A percentile compares a stretch with the other conserved stretches of the same genome.
Conservation (phyloP, 1,284 basidiomycete species). For the Cryptococcus sp. region DNA sequence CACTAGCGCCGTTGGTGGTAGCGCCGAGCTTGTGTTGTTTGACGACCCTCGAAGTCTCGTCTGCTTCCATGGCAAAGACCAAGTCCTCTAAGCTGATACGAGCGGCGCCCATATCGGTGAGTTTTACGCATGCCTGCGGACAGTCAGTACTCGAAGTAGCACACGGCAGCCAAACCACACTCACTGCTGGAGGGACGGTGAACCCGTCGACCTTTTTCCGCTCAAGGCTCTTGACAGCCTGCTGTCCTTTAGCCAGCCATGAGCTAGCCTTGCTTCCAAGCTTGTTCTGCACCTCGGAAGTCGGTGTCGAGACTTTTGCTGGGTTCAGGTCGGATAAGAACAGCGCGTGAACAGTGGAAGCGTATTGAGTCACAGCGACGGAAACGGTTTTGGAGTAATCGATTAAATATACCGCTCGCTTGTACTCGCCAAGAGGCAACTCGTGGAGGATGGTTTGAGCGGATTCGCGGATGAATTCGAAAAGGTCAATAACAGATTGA, state of each 20-base stretch:
- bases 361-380: constrained; percentile 44
- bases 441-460: constrained; percentile 42
- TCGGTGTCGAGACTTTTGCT: constrained; percentile 29
- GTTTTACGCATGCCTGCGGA: constrained; percentile 47
- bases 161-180: constrained; percentile 3
- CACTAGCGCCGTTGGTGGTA: constrained; percentile 2
- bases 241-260: constrained; percentile 52
- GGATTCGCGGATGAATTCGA: constrained; percentile 49
- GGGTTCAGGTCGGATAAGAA: constrained; percentile 46
- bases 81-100: constrained; percentile 46
- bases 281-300: constrained; percentile 29
- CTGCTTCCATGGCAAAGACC: constrained; percentile 43
- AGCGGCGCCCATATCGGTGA: constrained; percentile 49
- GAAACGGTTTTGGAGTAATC: constrained; percentile 51
- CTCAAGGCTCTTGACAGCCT: constrained; percentile 47
- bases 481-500: constrained; percentile 51
- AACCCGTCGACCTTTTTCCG: constrained; percentile 45
- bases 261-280: constrained; percentile 46
- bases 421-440: constrained; percentile 48
- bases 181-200: constrained; percentile 39
- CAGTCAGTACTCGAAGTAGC: neutral
- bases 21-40: constrained; percentile 27
- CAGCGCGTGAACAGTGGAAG: constrained; percentile 43
- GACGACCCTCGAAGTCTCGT: constrained; percentile 44
- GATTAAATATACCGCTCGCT: constrained; percentile 50